A percentile compares a stretch with the other conserved stretches of the same genome.
Conservation (phyloP, 495 filamentous ascomycete genomes). For the Xylona heveae region DNA sequence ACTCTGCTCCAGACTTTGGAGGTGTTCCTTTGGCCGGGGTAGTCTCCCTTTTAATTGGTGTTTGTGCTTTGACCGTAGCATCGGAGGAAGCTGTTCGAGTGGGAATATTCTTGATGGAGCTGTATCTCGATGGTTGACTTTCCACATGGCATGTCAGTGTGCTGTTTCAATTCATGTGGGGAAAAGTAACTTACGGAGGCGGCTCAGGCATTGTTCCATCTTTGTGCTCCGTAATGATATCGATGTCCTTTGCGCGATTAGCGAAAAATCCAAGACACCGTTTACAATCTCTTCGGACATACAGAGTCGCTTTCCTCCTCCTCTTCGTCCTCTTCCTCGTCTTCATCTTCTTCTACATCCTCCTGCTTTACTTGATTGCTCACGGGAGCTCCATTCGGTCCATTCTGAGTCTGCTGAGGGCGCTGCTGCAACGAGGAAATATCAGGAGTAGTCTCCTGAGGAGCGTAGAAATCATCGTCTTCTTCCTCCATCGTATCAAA, state of each 20-base stretch:
- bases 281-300: constrained; percentile 3
- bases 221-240: constrained; percentile 80
- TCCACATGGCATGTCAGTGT: constrained; percentile 5
- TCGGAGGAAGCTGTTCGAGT: constrained; percentile 1
- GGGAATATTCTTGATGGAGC: constrained; percentile 2
- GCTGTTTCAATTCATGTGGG: neutral
- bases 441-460: constrained; percentile 19
- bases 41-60: constrained; percentile 18
- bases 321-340: constrained; percentile 40
- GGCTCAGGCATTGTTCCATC: constrained; percentile 54
- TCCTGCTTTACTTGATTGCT: constrained; percentile 28
- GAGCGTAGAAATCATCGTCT: constrained; percentile 48
- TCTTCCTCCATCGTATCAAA: constrained; percentile 46
- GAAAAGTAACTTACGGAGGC: constrained; percentile 26
- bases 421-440: constrained; percentile 6
- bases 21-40: constrained; percentile 11
- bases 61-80: constrained; percentile 21
- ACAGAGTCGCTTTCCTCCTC: constrained; percentile 16
- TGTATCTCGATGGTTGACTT: constrained; percentile 28
- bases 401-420: constrained; percentile 6
- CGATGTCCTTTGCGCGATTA: constrained; percentile 45
- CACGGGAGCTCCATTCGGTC: constrained; percentile 11
- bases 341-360: constrained; percentile 49
- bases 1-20: constrained; percentile 31
- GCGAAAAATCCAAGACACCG: constrained; percentile 1